Percentiles rank a stretch among this genome's conserved stretches.
Evolutionary conservation across 148 eudicot genomes (phyloP).

Genomic region (Dysphania ambrosioides): DNA sequence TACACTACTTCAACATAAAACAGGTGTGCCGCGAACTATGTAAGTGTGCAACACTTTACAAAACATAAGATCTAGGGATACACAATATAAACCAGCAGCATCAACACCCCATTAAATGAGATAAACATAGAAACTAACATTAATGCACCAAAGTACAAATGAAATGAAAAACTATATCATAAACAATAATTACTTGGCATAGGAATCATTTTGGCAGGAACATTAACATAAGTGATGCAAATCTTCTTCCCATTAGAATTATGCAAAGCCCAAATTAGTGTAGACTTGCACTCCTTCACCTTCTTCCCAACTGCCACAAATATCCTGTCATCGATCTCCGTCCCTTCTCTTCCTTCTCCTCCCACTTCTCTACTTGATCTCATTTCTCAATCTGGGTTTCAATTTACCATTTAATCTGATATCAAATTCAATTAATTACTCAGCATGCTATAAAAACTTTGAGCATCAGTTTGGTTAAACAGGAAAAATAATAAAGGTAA

Average conservation of each 20-base stretch:
- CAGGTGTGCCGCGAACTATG: not conserved
- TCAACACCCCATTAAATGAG: not conserved
- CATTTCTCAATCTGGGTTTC: constrained; percentile 29
- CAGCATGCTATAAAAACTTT: no score
- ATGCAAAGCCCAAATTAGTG: constrained; percentile 39
- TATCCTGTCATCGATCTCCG: constrained; percentile 39
- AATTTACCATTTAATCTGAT: not conserved
- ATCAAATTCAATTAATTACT: no score
- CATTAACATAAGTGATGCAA: constrained; percentile 42
- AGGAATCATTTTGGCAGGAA: constrained; percentile 39
- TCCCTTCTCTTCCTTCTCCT: constrained; percentile 27
- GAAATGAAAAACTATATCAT: no score
- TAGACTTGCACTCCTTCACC: constrained; percentile 31
- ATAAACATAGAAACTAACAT: constrained; percentile 14
- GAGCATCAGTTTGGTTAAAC: no score
- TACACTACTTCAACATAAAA: no score
- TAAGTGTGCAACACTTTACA: not conserved
- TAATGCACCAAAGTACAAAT: constrained; percentile 4
- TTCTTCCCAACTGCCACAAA: constrained; percentile 43
- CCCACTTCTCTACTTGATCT: constrained; percentile 30
- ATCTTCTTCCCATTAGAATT: constrained; percentile 36
- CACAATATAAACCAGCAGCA: not conserved
- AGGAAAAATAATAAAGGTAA: not conserved
- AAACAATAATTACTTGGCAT: constrained; percentile 43
- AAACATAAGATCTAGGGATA: not conserved